Evolutionary conservation across 352 stramenopile species (phyloP).

Genomic region (Phytophthora palmivora): DNA sequence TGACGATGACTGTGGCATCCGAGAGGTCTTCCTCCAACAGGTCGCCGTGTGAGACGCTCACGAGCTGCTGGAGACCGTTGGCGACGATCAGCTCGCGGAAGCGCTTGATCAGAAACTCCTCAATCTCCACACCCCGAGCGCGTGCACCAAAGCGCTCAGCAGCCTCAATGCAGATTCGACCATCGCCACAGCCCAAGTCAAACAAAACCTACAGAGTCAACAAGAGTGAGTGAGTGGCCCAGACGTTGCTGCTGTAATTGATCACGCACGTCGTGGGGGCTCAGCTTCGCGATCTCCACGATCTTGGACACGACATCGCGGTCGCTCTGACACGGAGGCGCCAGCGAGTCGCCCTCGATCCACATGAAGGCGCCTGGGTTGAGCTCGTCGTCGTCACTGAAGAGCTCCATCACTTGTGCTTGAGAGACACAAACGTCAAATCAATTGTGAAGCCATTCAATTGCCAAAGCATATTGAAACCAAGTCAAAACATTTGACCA

Average conservation of each 20-base stretch:
- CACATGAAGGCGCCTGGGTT: conserved; percentile 63
- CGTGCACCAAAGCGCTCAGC: conserved; percentile 47
- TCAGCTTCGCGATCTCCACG: conserved; percentile 53
- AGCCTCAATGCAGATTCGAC: conserved; percentile 64
- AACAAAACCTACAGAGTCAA: conserved; percentile 43
- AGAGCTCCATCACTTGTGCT: no score
- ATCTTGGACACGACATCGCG: conserved; percentile 65
- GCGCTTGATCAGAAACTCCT: conserved; percentile 56
- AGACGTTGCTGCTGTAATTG: conserved; percentile 2
- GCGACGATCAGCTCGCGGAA: conserved; percentile 46
- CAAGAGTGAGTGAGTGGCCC: conserved; percentile 13
- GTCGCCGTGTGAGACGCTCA: conserved; percentile 58
- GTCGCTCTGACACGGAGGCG: conserved; percentile 67
- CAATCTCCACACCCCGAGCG: conserved; percentile 66
- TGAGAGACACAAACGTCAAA: no score
- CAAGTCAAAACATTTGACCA: no score
- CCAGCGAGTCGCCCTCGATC: conserved; percentile 68
- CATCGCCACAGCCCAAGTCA: conserved; percentile 67
- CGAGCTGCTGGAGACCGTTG: conserved; percentile 48
- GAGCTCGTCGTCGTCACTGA: no score
- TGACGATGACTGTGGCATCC: conserved; percentile 62
- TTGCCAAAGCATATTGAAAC: no score
- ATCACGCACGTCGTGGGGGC: conserved; percentile 45
- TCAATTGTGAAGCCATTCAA: no score
- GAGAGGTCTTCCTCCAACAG: conserved; percentile 60